These are phyloP conservation scores for Cardiospermum halicacabum DNA, from an alignment of 345 rosid genomes.

Conservation along the genomic window DNA sequence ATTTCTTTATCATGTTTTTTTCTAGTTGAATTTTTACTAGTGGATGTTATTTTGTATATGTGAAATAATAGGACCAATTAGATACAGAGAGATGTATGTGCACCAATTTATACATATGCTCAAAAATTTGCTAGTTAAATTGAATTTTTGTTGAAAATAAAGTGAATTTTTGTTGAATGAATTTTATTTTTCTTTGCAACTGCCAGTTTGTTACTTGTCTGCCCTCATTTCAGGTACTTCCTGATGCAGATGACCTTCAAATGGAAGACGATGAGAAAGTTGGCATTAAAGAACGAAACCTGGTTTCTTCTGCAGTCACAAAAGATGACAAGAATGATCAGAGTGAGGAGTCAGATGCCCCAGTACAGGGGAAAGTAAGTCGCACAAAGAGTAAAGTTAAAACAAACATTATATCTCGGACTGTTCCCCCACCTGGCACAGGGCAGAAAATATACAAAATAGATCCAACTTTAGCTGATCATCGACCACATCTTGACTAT, in stretches of 20 bases:
- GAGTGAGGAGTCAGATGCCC: constrained; percentile 24
- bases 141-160: too few relatives aligned
- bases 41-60: too few relatives aligned
- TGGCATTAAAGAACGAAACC: constrained; percentile 35
- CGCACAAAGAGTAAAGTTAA: constrained; percentile 32
- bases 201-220: constrained; percentile 3
- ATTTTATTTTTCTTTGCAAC: background rate
- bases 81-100: too few relatives aligned
- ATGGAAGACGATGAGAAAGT: constrained; percentile 41
- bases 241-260: constrained; percentile 28
- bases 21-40: too few relatives aligned
- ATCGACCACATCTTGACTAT: constrained; percentile 74
- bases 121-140: too few relatives aligned
- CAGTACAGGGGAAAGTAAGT: constrained; percentile 22
- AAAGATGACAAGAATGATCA: constrained; percentile 19
- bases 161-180: background rate
- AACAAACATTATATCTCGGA: constrained; percentile 32
- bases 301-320: constrained; percentile 25
- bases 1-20: too few relatives aligned
- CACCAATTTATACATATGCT: too few relatives aligned
- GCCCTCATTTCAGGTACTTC: constrained; percentile 28
- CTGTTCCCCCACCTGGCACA: constrained; percentile 65
- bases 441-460: constrained; percentile 81
- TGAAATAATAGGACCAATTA: too few relatives aligned
- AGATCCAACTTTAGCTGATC: constrained; percentile 61